Base-by-base conservation (phyloP, 192 early-diverging fungal genomes). In the Umbelopsis ramanniana region DNA sequence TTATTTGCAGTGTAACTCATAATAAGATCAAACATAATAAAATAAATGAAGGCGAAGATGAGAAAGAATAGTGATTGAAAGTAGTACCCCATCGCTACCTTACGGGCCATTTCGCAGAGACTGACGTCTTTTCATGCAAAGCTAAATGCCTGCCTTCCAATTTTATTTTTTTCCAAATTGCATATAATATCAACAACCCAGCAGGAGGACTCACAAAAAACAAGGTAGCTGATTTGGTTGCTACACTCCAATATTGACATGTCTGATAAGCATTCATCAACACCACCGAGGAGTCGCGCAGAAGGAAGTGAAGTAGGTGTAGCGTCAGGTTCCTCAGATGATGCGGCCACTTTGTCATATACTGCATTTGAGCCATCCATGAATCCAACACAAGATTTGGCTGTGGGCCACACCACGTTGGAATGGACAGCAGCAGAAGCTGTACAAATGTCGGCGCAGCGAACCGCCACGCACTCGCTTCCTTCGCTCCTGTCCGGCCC, bases 321-420 rank as follows among this genome's bases (percentile, higher is more conserved):
- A 37, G 33, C 26, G 11, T 19, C 26, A 17, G 57, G 15, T 37
- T 63, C 57, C 6, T 63, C 57, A 14, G 57, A 63, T 19, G 57
- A 63, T 37, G 57, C 57, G 3, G 57, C 57, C 1, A 63, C 57
- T 29, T 33, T 63, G 33, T 63, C 57, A 6, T 63, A 63, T 33
- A 35, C 33, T 63, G 57, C 57, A 37, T 63, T 63, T 63, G 57
- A 63, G 19, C 57, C 26, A 29, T 29, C 57, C 4, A 8, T 50
- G 48, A 17, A 50, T n/a, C 11, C 48, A 50, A 50, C 48, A 21
- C 48, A 50, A 21, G 48, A 50, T 2, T 50, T 50, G 17, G 48
- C 48, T 4, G n/a, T 21, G 5, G 48, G 48, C 15, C 48, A 50
- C n/a, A 21, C 5, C 2, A n/a, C 48, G 0, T 21, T n/a, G 57